Evolutionary conservation across 2,329 filamentous ascomycete species (phyloP).

Genomic region (Penicillium janthinellum): DNA sequence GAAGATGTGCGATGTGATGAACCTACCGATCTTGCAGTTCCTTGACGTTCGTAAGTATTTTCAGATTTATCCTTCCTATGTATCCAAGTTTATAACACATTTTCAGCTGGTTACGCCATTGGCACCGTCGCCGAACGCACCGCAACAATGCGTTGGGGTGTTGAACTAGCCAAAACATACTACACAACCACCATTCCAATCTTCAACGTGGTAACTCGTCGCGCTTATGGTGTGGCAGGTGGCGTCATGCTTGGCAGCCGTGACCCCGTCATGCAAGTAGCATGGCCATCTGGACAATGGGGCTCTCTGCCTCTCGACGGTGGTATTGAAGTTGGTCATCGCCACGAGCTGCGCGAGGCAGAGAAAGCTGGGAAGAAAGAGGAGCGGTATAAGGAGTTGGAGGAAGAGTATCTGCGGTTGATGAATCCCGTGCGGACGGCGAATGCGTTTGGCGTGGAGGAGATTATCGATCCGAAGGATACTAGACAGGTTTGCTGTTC

Average conservation of each 20-base stretch:
- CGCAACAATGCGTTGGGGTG: constrained; percentile 66
- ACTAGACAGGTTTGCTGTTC: constrained; percentile 58
- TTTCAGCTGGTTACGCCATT: constrained; percentile 60
- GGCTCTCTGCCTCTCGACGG: constrained; percentile 64
- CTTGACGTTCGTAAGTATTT: constrained; percentile 57
- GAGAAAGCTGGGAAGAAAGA: constrained; percentile 54
- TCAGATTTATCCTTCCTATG: background rate
- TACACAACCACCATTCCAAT: constrained; percentile 64
- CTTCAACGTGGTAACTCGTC: constrained; percentile 64
- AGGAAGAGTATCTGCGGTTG: constrained; percentile 61
- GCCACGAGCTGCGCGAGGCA: constrained; percentile 60
- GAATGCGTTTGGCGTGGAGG: constrained; percentile 65
- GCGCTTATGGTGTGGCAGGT: constrained; percentile 65
- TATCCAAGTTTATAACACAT: constrained; percentile 9
- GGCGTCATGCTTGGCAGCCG: constrained; percentile 66
- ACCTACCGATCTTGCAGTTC: constrained; percentile 65
- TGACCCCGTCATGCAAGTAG: constrained; percentile 62
- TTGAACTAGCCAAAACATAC: constrained; percentile 63
- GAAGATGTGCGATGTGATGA: constrained; percentile 67
- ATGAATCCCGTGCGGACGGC: constrained; percentile 68
- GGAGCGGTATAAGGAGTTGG: constrained; percentile 57
- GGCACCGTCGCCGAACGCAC: constrained; percentile 64
- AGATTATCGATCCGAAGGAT: constrained; percentile 65
- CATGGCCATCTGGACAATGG: constrained; percentile 67
- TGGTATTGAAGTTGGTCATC: constrained; percentile 66